These are phyloP conservation scores for Aspergillus sp. DNA, from an alignment of 2,329 filamentous ascomycete species.

Conservation along the genomic window DNA sequence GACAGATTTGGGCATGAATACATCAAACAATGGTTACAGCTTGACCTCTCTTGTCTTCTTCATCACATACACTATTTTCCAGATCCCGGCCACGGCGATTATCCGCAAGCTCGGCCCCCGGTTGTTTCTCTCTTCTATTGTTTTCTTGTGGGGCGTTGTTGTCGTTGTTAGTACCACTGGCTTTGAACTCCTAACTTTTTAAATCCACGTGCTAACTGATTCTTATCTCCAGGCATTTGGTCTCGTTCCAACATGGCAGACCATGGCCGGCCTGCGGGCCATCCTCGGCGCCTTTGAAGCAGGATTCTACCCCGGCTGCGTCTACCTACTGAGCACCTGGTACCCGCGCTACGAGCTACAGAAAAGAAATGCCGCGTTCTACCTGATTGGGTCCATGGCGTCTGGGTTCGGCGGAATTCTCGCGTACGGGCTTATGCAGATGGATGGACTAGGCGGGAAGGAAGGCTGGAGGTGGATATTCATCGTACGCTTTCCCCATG, in stretches of 20 bases:
- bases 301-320: constrained; percentile 13
- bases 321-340: constrained; percentile 49
- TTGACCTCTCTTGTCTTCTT: constrained; percentile 80
- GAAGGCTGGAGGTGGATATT: constrained; percentile 33
- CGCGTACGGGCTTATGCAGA: constrained; percentile 38
- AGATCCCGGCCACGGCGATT: constrained; percentile 71
- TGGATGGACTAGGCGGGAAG: constrained; percentile 30
- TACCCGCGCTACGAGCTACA: constrained; percentile 31
- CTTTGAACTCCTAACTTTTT: too few species aligned
- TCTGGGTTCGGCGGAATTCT: constrained; percentile 49
- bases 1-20: too few species aligned
- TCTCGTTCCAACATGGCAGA: too few species aligned
- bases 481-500: too few species aligned
- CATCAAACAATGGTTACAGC: too few species aligned
- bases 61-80: constrained; percentile 72
- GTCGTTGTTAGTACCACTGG: not conserved
- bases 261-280: too few species aligned
- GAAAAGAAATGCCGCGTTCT: constrained; percentile 38
- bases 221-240: too few species aligned
- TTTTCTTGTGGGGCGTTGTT: constrained; percentile 17
- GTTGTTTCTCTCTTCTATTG: constrained; percentile 33
- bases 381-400: constrained; percentile 48
- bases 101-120: constrained; percentile 65
- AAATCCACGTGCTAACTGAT: too few species aligned
- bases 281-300: constrained; percentile 40